Conservation (phyloP, 176 grass and related monocot species). For the Dendrocalamus sinicus region DNA sequence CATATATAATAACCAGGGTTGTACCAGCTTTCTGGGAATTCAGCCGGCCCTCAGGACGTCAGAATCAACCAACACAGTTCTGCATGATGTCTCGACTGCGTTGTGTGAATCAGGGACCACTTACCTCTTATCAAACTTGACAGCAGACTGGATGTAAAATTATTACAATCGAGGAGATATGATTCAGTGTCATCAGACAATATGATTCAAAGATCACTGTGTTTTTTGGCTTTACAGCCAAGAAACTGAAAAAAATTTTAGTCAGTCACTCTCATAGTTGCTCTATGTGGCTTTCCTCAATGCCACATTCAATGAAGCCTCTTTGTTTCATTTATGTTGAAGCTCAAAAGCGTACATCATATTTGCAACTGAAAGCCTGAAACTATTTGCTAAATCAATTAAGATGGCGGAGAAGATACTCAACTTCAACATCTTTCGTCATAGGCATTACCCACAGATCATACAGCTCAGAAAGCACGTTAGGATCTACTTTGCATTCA, state of each 20-base stretch:
- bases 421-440: conserved; percentile 79
- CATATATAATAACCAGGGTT: too few species aligned
- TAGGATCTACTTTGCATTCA: conserved; percentile 72
- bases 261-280: not conserved
- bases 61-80: not conserved
- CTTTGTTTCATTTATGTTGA: not conserved
- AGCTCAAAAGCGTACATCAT: not conserved
- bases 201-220: not conserved
- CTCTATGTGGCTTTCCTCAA: not conserved
- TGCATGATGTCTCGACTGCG: not conserved
- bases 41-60: not conserved
- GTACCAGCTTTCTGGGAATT: not conserved
- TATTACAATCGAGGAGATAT: not conserved
- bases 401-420: conserved; percentile 85
- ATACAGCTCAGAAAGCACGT: conserved; percentile 67
- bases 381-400: conserved; percentile 45
- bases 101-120: not conserved
- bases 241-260: not conserved
- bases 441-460: conserved; percentile 94
- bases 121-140: not conserved
- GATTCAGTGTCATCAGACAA: not conserved
- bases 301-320: not conserved
- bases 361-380: not conserved
- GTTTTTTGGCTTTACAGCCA: not conserved
- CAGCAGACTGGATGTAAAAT: not conserved